Percentiles rank a stretch among this genome's conserved stretches.
phyloP scores from a whole-genome alignment of 78 protist species.

The slime mould (Dictyostelium discoideum) region DNA sequence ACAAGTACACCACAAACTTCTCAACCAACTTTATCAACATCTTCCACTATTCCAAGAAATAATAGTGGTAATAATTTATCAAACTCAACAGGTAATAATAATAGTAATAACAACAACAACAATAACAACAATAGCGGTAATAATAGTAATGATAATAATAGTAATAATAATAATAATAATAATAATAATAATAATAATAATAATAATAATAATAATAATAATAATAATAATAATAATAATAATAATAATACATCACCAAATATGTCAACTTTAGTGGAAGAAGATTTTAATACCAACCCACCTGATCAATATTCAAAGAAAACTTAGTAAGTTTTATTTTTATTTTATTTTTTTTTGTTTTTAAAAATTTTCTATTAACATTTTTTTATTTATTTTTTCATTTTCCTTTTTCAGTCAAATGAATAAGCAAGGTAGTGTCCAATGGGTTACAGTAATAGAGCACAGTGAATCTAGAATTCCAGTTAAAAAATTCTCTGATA shows the following conservation, averaged over 20 bases:
- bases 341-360: background rate
- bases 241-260: background rate
- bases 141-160: background rate
- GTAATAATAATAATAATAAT: background rate
- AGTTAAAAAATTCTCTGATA: slow-evolving; percentile 15
- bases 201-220: background rate
- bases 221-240: background rate
- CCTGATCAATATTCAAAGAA: slow-evolving; percentile 16
- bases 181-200: background rate
- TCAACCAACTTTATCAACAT: slow-evolving; percentile 12
- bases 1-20: background rate
- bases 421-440: slow-evolving; percentile 47
- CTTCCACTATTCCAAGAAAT: background rate
- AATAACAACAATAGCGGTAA: background rate
- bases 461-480: slow-evolving; percentile 51
- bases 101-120: background rate
- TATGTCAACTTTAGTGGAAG: background rate
- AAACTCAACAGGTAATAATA: background rate
- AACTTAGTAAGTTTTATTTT: slow-evolving; percentile 65
- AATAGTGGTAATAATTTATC: background rate
- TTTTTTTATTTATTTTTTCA: too few relatives aligned
- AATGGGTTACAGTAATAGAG: slow-evolving; percentile 39
- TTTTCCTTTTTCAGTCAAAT: slow-evolving; percentile 35
- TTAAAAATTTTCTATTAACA: too few relatives aligned
- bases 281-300: background rate